A percentile compares a stretch with the other conserved stretches of the same genome.
These are phyloP conservation scores for Tolypocladium sp. DNA, from an alignment of 2,329 filamentous ascomycete species.

Conservation along the genomic window DNA sequence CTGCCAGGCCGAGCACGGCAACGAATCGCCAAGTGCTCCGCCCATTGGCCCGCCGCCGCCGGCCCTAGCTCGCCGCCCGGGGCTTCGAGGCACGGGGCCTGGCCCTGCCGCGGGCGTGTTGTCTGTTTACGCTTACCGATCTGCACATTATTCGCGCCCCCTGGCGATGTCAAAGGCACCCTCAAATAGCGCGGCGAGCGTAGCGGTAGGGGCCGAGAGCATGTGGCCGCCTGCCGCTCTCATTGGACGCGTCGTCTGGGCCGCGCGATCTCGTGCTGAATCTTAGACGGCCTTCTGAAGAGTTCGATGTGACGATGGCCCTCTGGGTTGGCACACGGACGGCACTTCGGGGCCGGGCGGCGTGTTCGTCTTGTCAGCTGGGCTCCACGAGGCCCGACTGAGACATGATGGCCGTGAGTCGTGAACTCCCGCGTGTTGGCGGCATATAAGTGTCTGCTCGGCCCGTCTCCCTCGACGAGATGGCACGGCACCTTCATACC, in stretches of 20 bases:
- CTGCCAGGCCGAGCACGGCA: not conserved
- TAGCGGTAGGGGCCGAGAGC: not conserved
- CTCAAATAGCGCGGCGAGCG: not conserved
- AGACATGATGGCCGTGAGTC: not conserved
- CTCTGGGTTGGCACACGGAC: not conserved
- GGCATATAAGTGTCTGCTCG: not conserved
- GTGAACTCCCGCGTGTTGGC: not conserved
- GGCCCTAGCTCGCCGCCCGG: not conserved
- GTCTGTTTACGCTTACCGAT: not conserved
- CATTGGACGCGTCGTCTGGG: not conserved
- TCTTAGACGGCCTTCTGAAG: not conserved
- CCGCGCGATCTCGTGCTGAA: not conserved
- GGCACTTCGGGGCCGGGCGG: not conserved
- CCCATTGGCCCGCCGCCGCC: not conserved
- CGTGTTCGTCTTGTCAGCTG: not conserved
- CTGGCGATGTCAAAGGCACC: not conserved
- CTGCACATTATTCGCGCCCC: not conserved
- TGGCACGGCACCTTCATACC: not conserved
- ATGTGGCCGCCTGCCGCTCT: not conserved
- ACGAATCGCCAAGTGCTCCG: not conserved
- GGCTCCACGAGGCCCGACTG: not conserved
- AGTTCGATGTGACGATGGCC: not conserved
- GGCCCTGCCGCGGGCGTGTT: not conserved
- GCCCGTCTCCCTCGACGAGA: not conserved
- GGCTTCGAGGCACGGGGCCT: not conserved